Evolutionary conservation across 1,284 basidiomycete genomes (phyloP).

Genomic region (Apiotrichum gamsii): DNA sequence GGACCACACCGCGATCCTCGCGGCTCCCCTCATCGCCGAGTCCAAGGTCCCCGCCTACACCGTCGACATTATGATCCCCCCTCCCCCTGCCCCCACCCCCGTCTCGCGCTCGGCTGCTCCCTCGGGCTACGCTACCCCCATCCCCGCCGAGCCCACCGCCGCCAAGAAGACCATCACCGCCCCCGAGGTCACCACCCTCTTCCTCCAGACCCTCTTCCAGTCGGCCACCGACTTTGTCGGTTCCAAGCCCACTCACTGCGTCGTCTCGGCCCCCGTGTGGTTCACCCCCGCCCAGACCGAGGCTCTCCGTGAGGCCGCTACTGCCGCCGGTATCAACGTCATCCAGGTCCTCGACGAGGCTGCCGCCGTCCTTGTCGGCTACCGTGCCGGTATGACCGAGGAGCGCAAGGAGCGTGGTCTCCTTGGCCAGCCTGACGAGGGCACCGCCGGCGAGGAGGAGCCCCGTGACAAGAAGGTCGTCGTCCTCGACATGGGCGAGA

Average conservation of each 20-base stretch:
- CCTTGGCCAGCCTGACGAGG: constrained; percentile 46
- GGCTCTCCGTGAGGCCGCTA: constrained; percentile 67
- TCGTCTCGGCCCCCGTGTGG: constrained; percentile 73
- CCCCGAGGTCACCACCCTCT: constrained; percentile 77
- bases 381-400: constrained; percentile 44
- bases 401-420: constrained; percentile 45
- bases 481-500: constrained; percentile 56
- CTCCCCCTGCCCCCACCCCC: constrained; percentile 59
- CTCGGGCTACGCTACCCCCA: constrained; percentile 61
- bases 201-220: constrained; percentile 74
- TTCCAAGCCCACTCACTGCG: constrained; percentile 66
- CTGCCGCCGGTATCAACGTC: constrained; percentile 75
- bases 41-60: constrained; percentile 74
- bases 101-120: constrained; percentile 47
- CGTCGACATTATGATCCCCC: constrained; percentile 71
- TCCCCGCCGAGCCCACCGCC: constrained; percentile 67
- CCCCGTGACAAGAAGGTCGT: constrained; percentile 53
- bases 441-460: constrained; percentile 48
- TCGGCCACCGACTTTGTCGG: constrained; percentile 93
- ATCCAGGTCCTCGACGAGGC: constrained; percentile 79
- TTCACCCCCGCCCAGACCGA: constrained; percentile 65
- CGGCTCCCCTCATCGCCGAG: constrained; percentile 57
- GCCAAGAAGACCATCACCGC: constrained; percentile 72
- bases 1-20: constrained; percentile 47
- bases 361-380: constrained; percentile 58